These are phyloP conservation scores for Naganishia kalamii DNA, from an alignment of 768 basidiomycete species.

Conservation along the genomic window DNA sequence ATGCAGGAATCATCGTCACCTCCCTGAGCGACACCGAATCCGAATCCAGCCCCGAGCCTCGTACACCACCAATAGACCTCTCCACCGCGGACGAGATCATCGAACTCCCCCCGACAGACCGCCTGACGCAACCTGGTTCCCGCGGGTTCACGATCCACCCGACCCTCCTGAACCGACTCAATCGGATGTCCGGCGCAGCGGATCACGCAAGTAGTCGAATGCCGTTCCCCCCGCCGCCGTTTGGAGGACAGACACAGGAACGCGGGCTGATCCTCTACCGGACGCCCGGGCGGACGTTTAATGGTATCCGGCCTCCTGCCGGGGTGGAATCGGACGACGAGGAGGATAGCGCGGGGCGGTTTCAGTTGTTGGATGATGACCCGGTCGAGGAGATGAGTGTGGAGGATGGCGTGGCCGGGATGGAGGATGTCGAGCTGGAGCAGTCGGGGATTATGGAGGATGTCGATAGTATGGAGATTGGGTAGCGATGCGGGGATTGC, in stretches of 20 bases:
- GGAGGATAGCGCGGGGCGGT: not conserved
- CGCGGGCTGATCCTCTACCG: not conserved
- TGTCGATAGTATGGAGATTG: slow-evolving; percentile 14
- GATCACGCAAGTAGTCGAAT: not conserved
- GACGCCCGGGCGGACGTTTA: not conserved
- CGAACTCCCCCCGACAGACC: not conserved
- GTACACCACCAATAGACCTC: not conserved
- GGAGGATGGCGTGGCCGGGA: not conserved
- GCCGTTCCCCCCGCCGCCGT: not conserved
- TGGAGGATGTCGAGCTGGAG: slow-evolving; percentile 6
- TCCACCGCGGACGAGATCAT: slow-evolving; percentile 10
- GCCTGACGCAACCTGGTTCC: slow-evolving; percentile 16
- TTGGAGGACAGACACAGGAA: not conserved
- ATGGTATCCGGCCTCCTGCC: not conserved
- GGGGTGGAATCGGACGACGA: slow-evolving; percentile 13
- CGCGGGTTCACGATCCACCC: slow-evolving; percentile 21
- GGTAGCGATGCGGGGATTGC: too few species aligned
- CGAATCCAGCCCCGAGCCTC: not conserved
- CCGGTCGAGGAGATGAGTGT: not conserved
- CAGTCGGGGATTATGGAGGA: slow-evolving; percentile 8
- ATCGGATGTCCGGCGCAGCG: slow-evolving; percentile 2
- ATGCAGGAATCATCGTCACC: slow-evolving; percentile 20
- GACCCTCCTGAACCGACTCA: slow-evolving; percentile 15
- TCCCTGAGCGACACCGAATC: slow-evolving; percentile 18
- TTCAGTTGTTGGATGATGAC: slow-evolving; percentile 11